Evolutionary conservation across 345 rosid genomes (phyloP), one percentile per base, ranked within the genome.

Genomic region (Noccaea caerulescens): DNA sequence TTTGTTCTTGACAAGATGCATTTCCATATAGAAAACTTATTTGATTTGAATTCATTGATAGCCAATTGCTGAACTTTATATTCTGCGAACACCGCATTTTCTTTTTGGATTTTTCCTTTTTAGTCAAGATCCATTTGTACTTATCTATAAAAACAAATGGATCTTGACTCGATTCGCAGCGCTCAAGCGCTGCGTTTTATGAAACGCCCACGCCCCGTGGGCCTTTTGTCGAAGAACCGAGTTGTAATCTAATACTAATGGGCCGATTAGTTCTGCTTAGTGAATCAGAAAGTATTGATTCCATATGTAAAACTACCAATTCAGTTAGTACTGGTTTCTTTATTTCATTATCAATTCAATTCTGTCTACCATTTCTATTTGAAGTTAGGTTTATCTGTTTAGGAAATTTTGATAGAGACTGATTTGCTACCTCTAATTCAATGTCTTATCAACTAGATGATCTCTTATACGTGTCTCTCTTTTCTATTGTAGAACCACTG

Each of bases 401-500:
- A 61, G 58, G 58, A 68, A 69, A 45, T 5, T 38, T 55, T 7
- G 39, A 30, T n/a, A 34, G 43, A 12, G 57, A 45, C 27, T 52
- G 12, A 8, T 12, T 61, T 49, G 39, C 63, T 60, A 54, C 66
- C 41, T 36, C 14, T 41, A 38, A 7, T 30, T 34, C 30, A 55
- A 0, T 49, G 20, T 27, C 58, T 77, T 71, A 53, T 60, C 63
- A 45, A 14, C 77, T 10, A 66, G 45, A 38, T 66, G 66, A 9
- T 42, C n/a, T 27, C 43, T 47, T 52, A 58, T 71, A 63, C 56
- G 45, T 78, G 45, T 78, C 44, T 72, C 60, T 37, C 10, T 10
- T 47, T 13, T 63, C 57, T 74, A 68, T 55, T 5, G 81, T 71
- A 94, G 99, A 81, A 42, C 97, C 98, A 41, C 72, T 78, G 63